Conservation (phyloP, 805 yeast genomes). For the Candida sithepensis region DNA sequence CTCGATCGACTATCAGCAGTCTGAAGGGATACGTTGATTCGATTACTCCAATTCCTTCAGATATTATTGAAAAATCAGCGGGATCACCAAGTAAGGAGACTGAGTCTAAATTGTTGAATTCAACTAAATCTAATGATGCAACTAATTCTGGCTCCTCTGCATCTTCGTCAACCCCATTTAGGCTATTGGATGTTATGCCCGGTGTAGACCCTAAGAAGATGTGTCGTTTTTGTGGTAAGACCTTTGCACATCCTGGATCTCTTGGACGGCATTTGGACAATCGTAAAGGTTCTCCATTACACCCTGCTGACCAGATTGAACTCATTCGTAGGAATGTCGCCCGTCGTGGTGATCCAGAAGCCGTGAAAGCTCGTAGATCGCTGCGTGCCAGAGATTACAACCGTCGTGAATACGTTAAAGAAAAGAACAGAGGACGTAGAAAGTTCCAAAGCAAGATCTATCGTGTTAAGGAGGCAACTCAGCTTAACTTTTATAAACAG, state of each 20-base stretch:
- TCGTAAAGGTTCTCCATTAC: constrained; percentile 48
- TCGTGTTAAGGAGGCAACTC: constrained; percentile 37
- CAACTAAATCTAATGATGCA: background rate
- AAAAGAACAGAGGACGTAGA: constrained; percentile 42
- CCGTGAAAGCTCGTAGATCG: constrained; percentile 37
- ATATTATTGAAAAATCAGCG: too few relatives aligned
- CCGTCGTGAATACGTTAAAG: constrained; percentile 44
- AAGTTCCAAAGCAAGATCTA: constrained; percentile 38
- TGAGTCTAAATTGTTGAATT: too few relatives aligned
- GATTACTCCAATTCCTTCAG: too few relatives aligned
- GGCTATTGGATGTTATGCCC: constrained; percentile 19
- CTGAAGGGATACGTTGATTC: background rate
- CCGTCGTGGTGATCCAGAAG: constrained; percentile 46
- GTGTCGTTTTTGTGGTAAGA: constrained; percentile 51
- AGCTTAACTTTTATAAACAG: constrained; percentile 33
- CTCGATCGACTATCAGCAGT: too few relatives aligned
- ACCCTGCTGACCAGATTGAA: constrained; percentile 48
- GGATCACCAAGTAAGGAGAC: too few relatives aligned
- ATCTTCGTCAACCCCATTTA: constrained; percentile 3
- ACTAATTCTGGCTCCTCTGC: background rate
- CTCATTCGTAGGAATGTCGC: constrained; percentile 45
- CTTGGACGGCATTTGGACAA: constrained; percentile 58
- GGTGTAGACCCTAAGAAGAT: constrained; percentile 32
- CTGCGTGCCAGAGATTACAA: constrained; percentile 42
- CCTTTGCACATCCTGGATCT: constrained; percentile 56